phyloP scores from a whole-genome alignment of 2,329 filamentous ascomycete genomes.

The Ophiostoma tasmaniense region DNA sequence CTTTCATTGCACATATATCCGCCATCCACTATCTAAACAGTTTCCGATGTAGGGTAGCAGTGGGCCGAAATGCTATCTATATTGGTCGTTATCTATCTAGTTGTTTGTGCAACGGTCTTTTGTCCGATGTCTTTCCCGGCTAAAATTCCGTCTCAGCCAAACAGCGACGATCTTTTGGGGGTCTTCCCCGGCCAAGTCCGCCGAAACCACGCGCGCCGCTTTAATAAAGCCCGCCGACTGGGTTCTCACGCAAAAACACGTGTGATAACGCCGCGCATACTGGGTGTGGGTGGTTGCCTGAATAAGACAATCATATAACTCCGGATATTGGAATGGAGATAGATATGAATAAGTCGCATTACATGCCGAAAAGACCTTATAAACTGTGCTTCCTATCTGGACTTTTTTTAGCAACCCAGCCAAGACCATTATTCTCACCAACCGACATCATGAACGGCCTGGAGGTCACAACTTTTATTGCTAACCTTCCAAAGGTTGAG shows the following conservation, averaged over 20 bases:
- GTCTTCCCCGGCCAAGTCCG: not conserved
- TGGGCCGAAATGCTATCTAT: constrained; percentile 2
- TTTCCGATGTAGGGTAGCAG: not conserved
- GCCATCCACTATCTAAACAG: not conserved
- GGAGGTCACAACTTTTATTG: not conserved
- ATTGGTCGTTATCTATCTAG: not conserved
- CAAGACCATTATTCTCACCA: not conserved
- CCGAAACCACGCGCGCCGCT: not conserved
- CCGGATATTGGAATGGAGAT: not conserved
- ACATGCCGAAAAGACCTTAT: not conserved
- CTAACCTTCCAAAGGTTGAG: constrained; percentile 2
- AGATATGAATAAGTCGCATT: not conserved
- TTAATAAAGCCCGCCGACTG: not conserved
- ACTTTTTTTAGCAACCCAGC: too few species aligned
- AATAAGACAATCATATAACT: not conserved
- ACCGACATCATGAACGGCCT: not conserved
- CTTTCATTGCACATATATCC: not conserved
- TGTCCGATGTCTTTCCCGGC: not conserved
- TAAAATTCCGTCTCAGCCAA: not conserved
- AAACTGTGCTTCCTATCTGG: not conserved
- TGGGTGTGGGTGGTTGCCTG: not conserved
- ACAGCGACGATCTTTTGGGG: not conserved
- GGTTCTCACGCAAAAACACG: not conserved
- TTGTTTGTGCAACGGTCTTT: not conserved
- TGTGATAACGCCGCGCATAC: not conserved